These are phyloP conservation scores for Ceratocystis alfenasii DNA, from an alignment of 2,329 filamentous ascomycete genomes.

Conservation along the genomic window DNA sequence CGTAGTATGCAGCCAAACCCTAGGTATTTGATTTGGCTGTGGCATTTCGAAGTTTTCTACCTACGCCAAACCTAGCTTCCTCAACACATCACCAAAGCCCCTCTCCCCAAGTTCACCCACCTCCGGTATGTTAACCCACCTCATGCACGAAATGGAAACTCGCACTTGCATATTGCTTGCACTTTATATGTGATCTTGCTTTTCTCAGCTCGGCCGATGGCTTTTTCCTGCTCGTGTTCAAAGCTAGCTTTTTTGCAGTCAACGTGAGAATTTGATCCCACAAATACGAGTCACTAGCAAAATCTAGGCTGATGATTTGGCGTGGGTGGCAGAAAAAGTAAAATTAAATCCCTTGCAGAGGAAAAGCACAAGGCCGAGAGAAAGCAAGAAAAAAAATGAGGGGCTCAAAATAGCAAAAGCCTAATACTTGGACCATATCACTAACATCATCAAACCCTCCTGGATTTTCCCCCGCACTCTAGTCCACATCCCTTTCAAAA, in stretches of 20 bases:
- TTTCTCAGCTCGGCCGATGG: not conserved
- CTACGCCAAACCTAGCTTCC: conserved; percentile 21
- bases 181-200: not conserved
- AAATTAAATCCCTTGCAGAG: conserved; percentile 15
- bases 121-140: conserved; percentile 6
- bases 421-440: not conserved
- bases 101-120: conserved; percentile 3
- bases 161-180: not conserved
- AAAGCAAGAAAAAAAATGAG: not conserved
- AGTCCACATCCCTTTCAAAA: conserved; percentile 37
- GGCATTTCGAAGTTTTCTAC: conserved; percentile 22
- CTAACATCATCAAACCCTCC: not conserved
- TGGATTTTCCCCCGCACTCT: not conserved
- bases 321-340: not conserved
- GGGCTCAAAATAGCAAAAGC: too few species aligned
- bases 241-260: not conserved
- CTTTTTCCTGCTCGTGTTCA: not conserved
- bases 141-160: not conserved
- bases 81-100: conserved; percentile 12
- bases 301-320: not conserved
- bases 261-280: conserved; percentile 1
- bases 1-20: conserved; percentile 19
- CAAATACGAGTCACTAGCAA: conserved; percentile 10
- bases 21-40: conserved; percentile 16
- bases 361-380: not conserved